A percentile compares a stretch with the other conserved stretches of the same genome.
Conservation (phyloP, 345 rosid genomes). For the Brassica napus region DNA sequence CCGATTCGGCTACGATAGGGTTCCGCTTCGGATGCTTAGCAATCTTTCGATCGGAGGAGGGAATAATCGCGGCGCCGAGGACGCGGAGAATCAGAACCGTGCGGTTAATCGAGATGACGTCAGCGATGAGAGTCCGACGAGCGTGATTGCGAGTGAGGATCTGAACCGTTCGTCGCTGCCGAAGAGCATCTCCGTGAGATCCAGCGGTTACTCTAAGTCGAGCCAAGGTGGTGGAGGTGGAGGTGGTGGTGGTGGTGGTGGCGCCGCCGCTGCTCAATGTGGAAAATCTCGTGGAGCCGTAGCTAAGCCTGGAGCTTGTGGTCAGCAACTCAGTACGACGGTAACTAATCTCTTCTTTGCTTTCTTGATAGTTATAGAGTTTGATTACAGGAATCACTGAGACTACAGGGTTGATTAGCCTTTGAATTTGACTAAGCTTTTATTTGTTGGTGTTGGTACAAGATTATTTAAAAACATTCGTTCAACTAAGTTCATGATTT, state of each 20-base stretch:
- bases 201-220: conserved; percentile 57
- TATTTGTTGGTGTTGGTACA: background rate
- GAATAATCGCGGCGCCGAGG: conserved; percentile 13
- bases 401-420: background rate
- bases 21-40: conserved; percentile 41
- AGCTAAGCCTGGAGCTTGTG: conserved; percentile 41
- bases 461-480: background rate
- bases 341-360: conserved; percentile 23
- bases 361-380: background rate
- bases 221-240: conserved; percentile 22
- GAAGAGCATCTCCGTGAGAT: conserved; percentile 79
- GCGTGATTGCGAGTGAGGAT: conserved; percentile 45
- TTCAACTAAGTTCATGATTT: background rate
- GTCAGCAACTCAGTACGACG: conserved; percentile 41
- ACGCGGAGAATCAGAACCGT: conserved; percentile 39
- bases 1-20: conserved; percentile 28
- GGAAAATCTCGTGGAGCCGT: conserved; percentile 42
- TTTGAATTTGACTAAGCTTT: background rate
- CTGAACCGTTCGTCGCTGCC: conserved; percentile 56
- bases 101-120: conserved; percentile 35
- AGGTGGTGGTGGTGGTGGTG: background rate
- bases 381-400: background rate
- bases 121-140: conserved; percentile 46
- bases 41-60: conserved; percentile 42
- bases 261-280: conserved; percentile 27